Evolutionary conservation across 2,329 filamentous ascomycete species (phyloP), one percentile per base, ranked within the genome.

Genomic region (Verticillium dahliae): DNA sequence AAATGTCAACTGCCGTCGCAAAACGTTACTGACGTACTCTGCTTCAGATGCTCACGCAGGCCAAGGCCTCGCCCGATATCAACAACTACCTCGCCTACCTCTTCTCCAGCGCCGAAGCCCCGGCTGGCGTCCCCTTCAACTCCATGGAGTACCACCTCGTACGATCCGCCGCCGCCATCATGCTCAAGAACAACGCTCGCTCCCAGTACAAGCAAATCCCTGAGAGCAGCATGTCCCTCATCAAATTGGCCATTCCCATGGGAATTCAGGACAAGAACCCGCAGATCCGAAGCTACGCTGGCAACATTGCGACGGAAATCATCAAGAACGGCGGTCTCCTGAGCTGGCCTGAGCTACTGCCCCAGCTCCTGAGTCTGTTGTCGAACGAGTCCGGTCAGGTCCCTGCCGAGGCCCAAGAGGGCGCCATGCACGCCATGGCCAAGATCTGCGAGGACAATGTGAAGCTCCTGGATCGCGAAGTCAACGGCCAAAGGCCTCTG

Each of bases 361-460:
- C 92, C 57, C 90, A 97, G 68, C 82, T 99, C 22, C 77, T 98
- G 66, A 82, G 86, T 61, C 82, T 96, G 74, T 85, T 96, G 64
- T 84, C 85, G 66, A 96, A 96, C 74, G 78, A 86, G 61, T 81
- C 79, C 56, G 89, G 90, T 50, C 86, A 89, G 65, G 80, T 87
- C 27, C 80, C 91, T 6, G 78, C 83, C 54, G 85, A 91, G 70
- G 88, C 89, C 13, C 92, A 97, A 72, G 94, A 99, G 74, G 93
- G 93, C 64, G 93, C 92, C 68, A 97, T 98, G 90, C 87, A 90
- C 57, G 93, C 95, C 57, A 81, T 99, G 75, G 81, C 90, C 73
- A 98, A 98, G 80, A 93, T 99, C 64, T 99, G 95, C 76, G 95
- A 99, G 76, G 95, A 99, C 77, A 97, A 96, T 77, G 88, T 86